Evolutionary conservation across 768 basidiomycete species (phyloP).

Genomic region (Auricularia sp.): DNA sequence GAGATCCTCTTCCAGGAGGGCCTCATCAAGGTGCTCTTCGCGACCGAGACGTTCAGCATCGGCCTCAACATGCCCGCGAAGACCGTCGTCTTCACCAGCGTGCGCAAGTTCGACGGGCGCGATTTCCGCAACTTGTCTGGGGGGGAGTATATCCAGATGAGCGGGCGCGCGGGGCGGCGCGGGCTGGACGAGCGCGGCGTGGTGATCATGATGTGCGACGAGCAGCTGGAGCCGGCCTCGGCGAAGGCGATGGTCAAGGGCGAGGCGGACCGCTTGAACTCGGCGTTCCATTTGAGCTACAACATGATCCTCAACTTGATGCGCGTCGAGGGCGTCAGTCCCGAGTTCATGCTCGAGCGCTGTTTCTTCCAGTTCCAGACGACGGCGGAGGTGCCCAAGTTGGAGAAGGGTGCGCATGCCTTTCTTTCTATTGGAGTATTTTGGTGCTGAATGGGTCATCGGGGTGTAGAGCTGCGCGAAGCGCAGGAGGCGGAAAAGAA

Average conservation of each 20-base stretch:
- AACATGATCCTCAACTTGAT: slow-evolving; percentile 99
- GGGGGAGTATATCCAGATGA: slow-evolving; percentile 99
- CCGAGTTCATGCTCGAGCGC: slow-evolving; percentile 94
- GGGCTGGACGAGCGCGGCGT: slow-evolving; percentile 98
- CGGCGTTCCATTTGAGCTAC: slow-evolving; percentile 96
- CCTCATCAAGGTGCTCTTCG: slow-evolving; percentile 94
- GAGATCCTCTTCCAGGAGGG: slow-evolving; percentile 99
- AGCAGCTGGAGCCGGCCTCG: slow-evolving; percentile 85
- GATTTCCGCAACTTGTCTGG: slow-evolving; percentile 90
- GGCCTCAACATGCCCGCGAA: slow-evolving; percentile 99
- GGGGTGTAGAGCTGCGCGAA: slow-evolving; percentile 50
- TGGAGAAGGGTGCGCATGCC: slow-evolving; percentile 62
- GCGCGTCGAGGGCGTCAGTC: slow-evolving; percentile 96
- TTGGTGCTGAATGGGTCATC: not conserved
- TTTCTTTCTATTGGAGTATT: not conserved
- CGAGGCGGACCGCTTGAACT: slow-evolving; percentile 91
- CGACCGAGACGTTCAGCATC: slow-evolving; percentile 97
- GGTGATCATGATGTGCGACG: slow-evolving; percentile 99
- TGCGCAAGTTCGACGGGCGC: slow-evolving; percentile 92
- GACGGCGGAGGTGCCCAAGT: slow-evolving; percentile 73
- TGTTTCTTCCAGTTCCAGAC: slow-evolving; percentile 99
- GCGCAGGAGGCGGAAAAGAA: slow-evolving; percentile 59
- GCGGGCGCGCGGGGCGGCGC: slow-evolving; percentile 92
- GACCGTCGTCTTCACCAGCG: slow-evolving; percentile 94
- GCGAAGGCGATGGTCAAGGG: slow-evolving; percentile 98